These are phyloP conservation scores for Chamaecrista fasciculata DNA, from an alignment of 306 rosid species.

Conservation along the genomic window DNA sequence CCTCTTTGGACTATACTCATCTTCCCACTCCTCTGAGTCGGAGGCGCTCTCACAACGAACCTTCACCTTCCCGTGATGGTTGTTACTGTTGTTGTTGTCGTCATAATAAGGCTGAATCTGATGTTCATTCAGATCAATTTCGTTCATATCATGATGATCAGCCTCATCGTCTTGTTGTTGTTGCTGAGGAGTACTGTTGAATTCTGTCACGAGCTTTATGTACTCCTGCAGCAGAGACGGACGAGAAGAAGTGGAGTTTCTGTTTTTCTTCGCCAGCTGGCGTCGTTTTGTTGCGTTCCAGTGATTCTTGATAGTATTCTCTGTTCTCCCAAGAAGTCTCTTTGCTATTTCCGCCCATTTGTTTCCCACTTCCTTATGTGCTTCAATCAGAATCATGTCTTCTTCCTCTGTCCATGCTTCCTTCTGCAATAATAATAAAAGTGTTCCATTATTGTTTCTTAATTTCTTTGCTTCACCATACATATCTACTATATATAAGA, in stretches of 20 bases:
- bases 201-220: constrained; percentile 24
- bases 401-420: constrained; percentile 63
- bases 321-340: constrained; percentile 50
- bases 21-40: neutral
- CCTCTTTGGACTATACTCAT: no score
- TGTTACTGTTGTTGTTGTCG: neutral
- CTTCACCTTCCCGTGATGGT: neutral
- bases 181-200: no score
- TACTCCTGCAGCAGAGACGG: constrained; percentile 38
- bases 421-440: no score
- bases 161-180: no score
- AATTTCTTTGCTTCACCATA: no score
- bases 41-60: neutral
- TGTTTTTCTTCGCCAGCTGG: constrained; percentile 27
- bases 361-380: constrained; percentile 52
- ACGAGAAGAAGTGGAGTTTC: neutral
- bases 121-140: no score
- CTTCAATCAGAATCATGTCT: constrained; percentile 41
- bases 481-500: no score
- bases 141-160: no score
- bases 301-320: constrained; percentile 60
- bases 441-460: no score
- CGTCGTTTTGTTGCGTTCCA: constrained; percentile 61
- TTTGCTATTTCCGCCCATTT: constrained; percentile 64
- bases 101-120: no score